Evolutionary conservation across 257 asterid genomes (phyloP), one percentile per base, ranked within the genome.

Genomic region (Eucommia ulmoides): DNA sequence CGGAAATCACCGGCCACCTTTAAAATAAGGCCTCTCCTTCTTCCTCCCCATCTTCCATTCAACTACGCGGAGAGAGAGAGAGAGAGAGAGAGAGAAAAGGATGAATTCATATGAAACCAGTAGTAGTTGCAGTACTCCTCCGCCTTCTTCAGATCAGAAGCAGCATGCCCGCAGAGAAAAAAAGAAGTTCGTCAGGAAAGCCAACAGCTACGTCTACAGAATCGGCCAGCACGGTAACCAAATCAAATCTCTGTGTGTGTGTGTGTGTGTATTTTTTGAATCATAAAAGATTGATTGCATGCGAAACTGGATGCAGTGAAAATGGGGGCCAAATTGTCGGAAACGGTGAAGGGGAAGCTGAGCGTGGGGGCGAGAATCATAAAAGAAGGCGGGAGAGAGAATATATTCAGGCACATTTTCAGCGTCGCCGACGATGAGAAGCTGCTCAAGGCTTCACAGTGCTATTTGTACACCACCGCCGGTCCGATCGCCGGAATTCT

Each of bases 401-500:
- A 82, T 41, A 75, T 88, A 0, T 84, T 81, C 60, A 74, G 52
- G 63, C 78, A 72, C 14, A 47, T 74, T 3, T 88, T 88, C 53
- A 77, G 80, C 8, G 60, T 57, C 8, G 56, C 49, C 11, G 75
- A 77, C 1, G 93, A 77, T 10, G 94, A 84, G 41, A 62, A 70
- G 60, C 20, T 82, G 50, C 51, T 84, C 0, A 88, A 88, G 64
- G 86, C 95, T 33, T 84, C 95, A 16, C 94, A 82, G n/a, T 88
- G 97, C 62, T 84, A 88, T 49, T 52, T 88, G 10, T 88, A 85
- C 12, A 88, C 97, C 1, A 77, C 97, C 3, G 72, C 88, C 0
- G 97, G 94, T 19, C 97, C 97, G 1, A 77, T 88, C 57, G 95
- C 95, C 23, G 94, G 97, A 26, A 82, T 74, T 52, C 55, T 88